Evolutionary conservation across 257 asterid genomes (phyloP), one percentile per base, ranked within the genome.

Genomic region (Solanum bulbocastanum): DNA sequence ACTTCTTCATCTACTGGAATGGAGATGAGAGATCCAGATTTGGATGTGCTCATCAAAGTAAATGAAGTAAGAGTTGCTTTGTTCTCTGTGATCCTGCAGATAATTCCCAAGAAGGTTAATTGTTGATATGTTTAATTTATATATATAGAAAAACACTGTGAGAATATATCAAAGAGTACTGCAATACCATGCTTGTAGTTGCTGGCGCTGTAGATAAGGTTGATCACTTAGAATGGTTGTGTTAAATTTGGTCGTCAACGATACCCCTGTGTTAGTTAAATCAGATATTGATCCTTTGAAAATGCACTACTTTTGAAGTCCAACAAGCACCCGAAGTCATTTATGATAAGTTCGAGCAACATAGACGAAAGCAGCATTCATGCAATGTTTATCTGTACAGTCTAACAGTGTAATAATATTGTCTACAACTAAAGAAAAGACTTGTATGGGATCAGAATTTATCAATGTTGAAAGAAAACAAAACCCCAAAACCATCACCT

Each of bases 181-280:
- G 4, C 4, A n/a, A 10, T 65, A 65, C 33, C 72, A 65, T 65
- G 8, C 3, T 65, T 0, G 33, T 65, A 65, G 72, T 23, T 65
- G 33, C 8, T 10, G 33, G 13, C 72, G 0, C 0, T n/a, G 72
- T n/a, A 16, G 4, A 65, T 65, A n/a, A 2, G 4, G 4, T 0
- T 8, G 16, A 65, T 65, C 16, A 65, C n/a, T 65, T 10, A 0
- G 33, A n/a, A n/a, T 65, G 4, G 3, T 8, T 65, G 16, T 65
- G 32, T 62, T 65, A 5, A 65, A 65, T n/a, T 65, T 65, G 27
- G 1, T 65, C 5, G 8, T 65, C 8, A 65, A n/a, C 4, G 16
- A 65, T 10, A n/a, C 6, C 0, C 33, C 14, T n/a, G 16, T 10
- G 14, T 10, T 1, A 65, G 6, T 65, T 10, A n/a, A 30, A 30